Conservation (phyloP, 2,329 filamentous ascomycete genomes). For the Trichophyton verrucosum region DNA sequence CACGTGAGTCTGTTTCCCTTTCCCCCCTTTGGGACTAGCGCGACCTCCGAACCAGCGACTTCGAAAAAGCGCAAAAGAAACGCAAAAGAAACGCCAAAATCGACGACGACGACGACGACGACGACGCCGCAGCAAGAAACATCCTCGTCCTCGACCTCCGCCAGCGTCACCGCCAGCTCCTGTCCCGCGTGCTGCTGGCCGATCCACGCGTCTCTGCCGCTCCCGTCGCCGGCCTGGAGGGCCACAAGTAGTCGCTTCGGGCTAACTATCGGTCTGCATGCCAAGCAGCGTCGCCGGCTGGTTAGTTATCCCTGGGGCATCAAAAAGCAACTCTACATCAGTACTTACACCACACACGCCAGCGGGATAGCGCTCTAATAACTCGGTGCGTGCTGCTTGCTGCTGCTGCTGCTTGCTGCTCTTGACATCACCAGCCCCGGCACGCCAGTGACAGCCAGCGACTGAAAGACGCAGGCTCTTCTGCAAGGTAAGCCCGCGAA, state of each 20-base stretch:
- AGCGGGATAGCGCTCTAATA: conserved; percentile 10
- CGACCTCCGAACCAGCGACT: not conserved
- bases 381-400: too few relatives aligned
- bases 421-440: not conserved
- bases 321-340: conserved; percentile 5
- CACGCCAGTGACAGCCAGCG: not conserved
- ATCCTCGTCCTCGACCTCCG: not conserved
- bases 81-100: not conserved
- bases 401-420: not conserved
- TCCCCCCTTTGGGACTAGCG: not conserved
- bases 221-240: not conserved
- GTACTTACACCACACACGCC: not conserved
- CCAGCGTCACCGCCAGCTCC: too few relatives aligned
- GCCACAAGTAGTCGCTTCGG: not conserved
- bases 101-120: not conserved
- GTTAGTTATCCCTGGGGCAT: conserved; percentile 22
- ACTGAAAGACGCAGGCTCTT: not conserved
- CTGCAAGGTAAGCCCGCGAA: not conserved
- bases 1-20: conserved; percentile 1
- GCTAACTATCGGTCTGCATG: conserved; percentile 15
- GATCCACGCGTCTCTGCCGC: not conserved
- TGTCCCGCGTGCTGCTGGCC: not conserved
- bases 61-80: not conserved
- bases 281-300: conserved; percentile 25
- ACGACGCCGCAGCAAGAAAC: not conserved